Percentiles rank a stretch among this genome's conserved stretches.
phyloP scores from a whole-genome alignment of 1,284 basidiomycete species.

The Schizopora paradoxa region DNA sequence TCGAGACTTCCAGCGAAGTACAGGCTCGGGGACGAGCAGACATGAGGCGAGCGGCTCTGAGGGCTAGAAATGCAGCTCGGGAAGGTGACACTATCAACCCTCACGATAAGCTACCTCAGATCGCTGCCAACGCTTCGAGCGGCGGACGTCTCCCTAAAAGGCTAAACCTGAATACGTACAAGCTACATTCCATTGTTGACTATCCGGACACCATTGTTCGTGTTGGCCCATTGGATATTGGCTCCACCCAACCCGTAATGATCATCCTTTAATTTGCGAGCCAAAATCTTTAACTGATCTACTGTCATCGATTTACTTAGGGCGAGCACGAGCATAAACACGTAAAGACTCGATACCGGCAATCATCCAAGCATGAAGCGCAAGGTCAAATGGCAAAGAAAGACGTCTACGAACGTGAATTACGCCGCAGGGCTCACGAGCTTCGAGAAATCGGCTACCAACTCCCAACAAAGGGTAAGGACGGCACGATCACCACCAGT shows the following conservation, averaged over 20 bases:
- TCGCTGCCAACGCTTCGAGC: too few species aligned
- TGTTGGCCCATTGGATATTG: conserved; percentile 23
- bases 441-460: neutral
- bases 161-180: conserved; percentile 23
- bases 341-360: conserved; percentile 6
- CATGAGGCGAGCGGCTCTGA: too few species aligned
- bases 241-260: conserved; percentile 26
- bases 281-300: too few species aligned
- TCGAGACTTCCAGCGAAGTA: neutral
- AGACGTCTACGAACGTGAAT: neutral
- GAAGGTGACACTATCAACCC: too few species aligned
- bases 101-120: too few species aligned
- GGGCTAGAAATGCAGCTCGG: too few species aligned
- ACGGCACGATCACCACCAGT: too few species aligned
- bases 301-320: neutral
- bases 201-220: conserved; percentile 13
- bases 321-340: conserved; percentile 13
- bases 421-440: neutral
- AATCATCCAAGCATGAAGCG: neutral
- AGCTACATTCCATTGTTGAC: conserved; percentile 21
- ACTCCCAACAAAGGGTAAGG: too few species aligned
- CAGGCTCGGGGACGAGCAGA: neutral
- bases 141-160: neutral
- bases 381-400: neutral
- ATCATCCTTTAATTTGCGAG: too few species aligned